These are phyloP conservation scores for Vitis riparia DNA, from an alignment of 164 flowering plant species.

Conservation along the genomic window DNA sequence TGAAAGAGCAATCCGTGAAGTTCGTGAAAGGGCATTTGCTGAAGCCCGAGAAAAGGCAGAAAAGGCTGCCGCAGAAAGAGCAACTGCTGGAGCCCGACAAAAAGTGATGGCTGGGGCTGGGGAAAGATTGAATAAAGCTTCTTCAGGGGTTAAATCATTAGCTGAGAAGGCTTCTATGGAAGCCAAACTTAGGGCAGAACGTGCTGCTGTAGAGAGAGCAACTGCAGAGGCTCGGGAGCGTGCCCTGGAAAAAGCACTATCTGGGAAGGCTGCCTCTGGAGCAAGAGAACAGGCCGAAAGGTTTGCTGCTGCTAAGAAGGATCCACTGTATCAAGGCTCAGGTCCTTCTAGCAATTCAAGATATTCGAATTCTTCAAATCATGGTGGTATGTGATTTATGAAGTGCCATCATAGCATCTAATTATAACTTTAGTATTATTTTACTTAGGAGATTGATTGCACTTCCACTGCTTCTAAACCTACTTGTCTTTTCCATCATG, in stretches of 20 bases:
- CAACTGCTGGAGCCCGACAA: slow-evolving; percentile 59
- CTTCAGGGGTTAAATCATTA: slow-evolving; percentile 39
- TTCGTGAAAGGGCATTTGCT: slow-evolving; percentile 76
- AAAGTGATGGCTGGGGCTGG: slow-evolving; percentile 47
- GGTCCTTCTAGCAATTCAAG: slow-evolving; percentile 33
- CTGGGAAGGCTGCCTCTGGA: slow-evolving; percentile 48
- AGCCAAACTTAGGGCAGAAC: slow-evolving; percentile 73
- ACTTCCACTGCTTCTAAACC: slow-evolving; percentile 1
- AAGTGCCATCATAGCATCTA: slow-evolving; percentile 1
- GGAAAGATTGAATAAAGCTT: slow-evolving; percentile 54
- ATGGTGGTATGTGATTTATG: slow-evolving; percentile 33
- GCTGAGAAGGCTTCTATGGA: slow-evolving; percentile 59
- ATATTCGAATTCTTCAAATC: slow-evolving; percentile 34
- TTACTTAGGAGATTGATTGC: neutral
- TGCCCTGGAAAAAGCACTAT: slow-evolving; percentile 71
- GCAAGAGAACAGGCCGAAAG: slow-evolving; percentile 43
- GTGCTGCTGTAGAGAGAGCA: slow-evolving; percentile 92
- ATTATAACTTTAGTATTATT: neutral
- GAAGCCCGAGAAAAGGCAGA: slow-evolving; percentile 80
- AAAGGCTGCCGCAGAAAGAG: slow-evolving; percentile 66
- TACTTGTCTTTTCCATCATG: slow-evolving; percentile 6
- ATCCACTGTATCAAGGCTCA: slow-evolving; percentile 33
- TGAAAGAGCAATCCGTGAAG: slow-evolving; percentile 87
- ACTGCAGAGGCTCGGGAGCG: slow-evolving; percentile 85
- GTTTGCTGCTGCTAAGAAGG: slow-evolving; percentile 25